Conservation (phyloP, 1,139 yeast species). For the Debaryomyces fabryi region DNA sequence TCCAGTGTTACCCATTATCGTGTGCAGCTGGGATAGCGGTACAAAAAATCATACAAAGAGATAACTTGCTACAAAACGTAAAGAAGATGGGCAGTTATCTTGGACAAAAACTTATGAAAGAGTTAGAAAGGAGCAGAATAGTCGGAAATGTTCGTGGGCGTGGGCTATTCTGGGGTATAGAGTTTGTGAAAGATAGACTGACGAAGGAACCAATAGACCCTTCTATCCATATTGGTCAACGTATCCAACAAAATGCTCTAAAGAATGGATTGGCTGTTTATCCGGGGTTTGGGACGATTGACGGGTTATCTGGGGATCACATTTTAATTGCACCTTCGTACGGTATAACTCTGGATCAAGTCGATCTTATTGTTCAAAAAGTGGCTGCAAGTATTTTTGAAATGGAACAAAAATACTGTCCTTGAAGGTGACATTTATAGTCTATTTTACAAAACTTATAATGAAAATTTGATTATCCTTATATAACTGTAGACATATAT, state of each 20-base stretch:
- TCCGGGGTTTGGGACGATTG: constrained; percentile 11
- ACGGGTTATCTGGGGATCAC: constrained; percentile 12
- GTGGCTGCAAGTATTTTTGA: not conserved
- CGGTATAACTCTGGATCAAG: constrained; percentile 22
- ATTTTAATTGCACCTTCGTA: constrained; percentile 13
- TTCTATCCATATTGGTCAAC: not conserved
- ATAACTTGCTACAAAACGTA: constrained; percentile 18
- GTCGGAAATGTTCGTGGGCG: constrained; percentile 21
- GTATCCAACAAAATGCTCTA: not conserved
- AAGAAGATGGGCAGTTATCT: constrained; percentile 16
- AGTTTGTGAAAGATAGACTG: constrained; percentile 18
- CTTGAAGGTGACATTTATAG: not conserved
- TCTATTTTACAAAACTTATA: not conserved
- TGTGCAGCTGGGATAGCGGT: constrained; percentile 21
- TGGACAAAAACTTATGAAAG: constrained; percentile 11
- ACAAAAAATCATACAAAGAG: constrained; percentile 18
- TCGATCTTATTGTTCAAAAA: not conserved
- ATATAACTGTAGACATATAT: not conserved
- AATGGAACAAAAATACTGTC: not conserved
- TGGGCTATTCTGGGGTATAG: constrained; percentile 21
- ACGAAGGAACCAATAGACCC: constrained; percentile 17
- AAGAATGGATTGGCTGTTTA: constrained; percentile 10
- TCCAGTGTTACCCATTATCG: constrained; percentile 20
- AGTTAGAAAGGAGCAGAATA: constrained; percentile 9
- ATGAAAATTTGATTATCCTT: not conserved